Evolutionary conservation across 2,329 filamentous ascomycete species (phyloP).

Genomic region (Cytospora piceicola): DNA sequence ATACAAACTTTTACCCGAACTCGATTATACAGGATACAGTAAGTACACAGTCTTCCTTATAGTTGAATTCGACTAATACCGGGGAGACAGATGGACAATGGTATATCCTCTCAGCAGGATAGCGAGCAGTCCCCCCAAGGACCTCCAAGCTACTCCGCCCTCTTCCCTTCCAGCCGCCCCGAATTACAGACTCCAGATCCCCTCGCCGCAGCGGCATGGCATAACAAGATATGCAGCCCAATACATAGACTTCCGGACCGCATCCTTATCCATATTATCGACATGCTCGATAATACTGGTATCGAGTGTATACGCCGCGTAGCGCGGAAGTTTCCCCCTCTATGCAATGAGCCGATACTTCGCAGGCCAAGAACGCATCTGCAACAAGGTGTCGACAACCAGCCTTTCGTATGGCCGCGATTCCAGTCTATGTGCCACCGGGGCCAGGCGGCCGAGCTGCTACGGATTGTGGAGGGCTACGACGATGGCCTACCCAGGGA

Average conservation of each 20-base stretch:
- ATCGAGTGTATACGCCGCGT: slow-evolving; percentile 20
- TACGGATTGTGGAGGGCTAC: neutral
- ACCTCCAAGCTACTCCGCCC: slow-evolving; percentile 1
- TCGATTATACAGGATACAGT: neutral
- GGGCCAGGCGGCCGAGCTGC: neutral
- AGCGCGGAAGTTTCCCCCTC: neutral
- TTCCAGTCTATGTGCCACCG: neutral
- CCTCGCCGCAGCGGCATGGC: slow-evolving; percentile 4
- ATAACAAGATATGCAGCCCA: neutral
- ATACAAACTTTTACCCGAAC: neutral
- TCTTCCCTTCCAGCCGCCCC: neutral
- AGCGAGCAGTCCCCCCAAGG: slow-evolving; percentile 2
- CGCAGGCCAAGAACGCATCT: neutral
- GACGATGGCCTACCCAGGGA: neutral
- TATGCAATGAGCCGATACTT: slow-evolving; percentile 3
- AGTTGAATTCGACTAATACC: neutral
- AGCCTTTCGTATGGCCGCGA: slow-evolving; percentile 5
- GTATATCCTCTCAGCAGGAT: neutral
- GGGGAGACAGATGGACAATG: neutral
- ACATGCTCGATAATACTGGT: slow-evolving; percentile 10
- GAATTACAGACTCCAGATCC: neutral
- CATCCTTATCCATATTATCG: slow-evolving; percentile 2
- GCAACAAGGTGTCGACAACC: neutral
- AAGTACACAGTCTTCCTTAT: neutral
- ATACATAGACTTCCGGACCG: slow-evolving; percentile 9